A percentile compares a stretch with the other conserved stretches of the same genome.
These are phyloP conservation scores for Phytophthora pluvialis DNA, from an alignment of 352 stramenopile genomes.

Conservation along the genomic window DNA sequence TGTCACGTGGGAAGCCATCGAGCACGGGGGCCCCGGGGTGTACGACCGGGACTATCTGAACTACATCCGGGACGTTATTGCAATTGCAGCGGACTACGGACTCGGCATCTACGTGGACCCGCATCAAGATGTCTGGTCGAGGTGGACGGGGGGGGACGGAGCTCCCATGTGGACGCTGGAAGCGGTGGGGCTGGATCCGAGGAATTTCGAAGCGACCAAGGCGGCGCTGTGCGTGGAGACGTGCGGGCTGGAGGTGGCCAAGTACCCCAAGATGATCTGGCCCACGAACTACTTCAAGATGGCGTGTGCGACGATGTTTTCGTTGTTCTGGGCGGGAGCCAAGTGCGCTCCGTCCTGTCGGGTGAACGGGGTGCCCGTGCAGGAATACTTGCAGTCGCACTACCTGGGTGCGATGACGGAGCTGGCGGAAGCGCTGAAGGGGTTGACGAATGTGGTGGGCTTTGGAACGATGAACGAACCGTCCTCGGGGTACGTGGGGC, in stretches of 20 bases:
- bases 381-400: conserved; percentile 89
- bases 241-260: conserved; percentile 32
- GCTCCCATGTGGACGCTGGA: conserved; percentile 91
- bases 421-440: conserved; percentile 64
- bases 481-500: conserved; percentile 75
- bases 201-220: conserved; percentile 76
- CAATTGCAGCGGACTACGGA: conserved; percentile 64
- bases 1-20: conserved; percentile 92
- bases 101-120: conserved; percentile 91
- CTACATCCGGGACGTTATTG: conserved; percentile 75
- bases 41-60: conserved; percentile 89
- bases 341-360: conserved; percentile 69
- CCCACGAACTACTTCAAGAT: conserved; percentile 93
- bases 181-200: conserved; percentile 73
- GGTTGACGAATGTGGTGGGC: conserved; percentile 85
- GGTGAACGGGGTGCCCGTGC: conserved; percentile 80
- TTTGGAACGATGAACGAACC: conserved; percentile 95
- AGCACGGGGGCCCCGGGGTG: conserved; percentile 79
- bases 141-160: conserved; percentile 90
- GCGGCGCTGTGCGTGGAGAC: conserved; percentile 81
- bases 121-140: conserved; percentile 93
- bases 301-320: conserved; percentile 92
- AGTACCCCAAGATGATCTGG: conserved; percentile 93
- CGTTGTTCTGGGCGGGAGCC: conserved; percentile 88
- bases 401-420: conserved; percentile 82